A percentile compares a stretch with the other conserved stretches of the same genome.
phyloP scores from a whole-genome alignment of 1,284 basidiomycete species.

The Heterobasidion irregulare region DNA sequence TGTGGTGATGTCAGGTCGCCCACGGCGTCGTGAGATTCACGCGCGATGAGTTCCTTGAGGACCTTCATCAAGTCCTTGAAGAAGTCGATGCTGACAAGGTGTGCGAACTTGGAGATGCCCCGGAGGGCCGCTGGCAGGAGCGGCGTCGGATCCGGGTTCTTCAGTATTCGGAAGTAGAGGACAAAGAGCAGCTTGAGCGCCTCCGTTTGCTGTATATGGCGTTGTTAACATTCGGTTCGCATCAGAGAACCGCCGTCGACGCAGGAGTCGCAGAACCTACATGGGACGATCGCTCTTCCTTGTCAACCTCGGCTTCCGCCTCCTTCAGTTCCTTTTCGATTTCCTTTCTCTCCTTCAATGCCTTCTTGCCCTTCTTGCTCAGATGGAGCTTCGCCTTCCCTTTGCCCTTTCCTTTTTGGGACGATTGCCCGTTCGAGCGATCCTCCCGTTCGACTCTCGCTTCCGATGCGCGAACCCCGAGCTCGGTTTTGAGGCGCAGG shows the following conservation, averaged over 20 bases:
- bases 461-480: conserved; percentile 72
- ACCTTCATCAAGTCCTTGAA: conserved; percentile 93
- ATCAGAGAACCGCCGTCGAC: conserved; percentile 2
- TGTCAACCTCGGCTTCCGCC: conserved; percentile 91
- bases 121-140: conserved; percentile 85
- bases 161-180: conserved; percentile 94
- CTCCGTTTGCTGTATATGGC: conserved; percentile 79
- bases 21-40: conserved; percentile 28
- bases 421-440: conserved; percentile 8
- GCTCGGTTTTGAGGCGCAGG: conserved; percentile 84
- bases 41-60: conserved; percentile 69
- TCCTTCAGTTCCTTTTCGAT: conserved; percentile 87
- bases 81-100: conserved; percentile 98
- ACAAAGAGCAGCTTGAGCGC: conserved; percentile 97
- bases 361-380: conserved; percentile 84
- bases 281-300: conserved; percentile 79
- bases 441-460: conserved; percentile 54
- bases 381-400: conserved; percentile 61
- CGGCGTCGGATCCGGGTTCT: conserved; percentile 75
- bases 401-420: conserved; percentile 26
- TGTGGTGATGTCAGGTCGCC: conserved; percentile 17
- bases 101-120: conserved; percentile 90
- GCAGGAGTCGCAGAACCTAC: conserved; percentile 40
- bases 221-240: conserved; percentile 5
- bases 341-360: conserved; percentile 75